Evolutionary conservation across 371 early-diverging fungal species (phyloP).

Genomic region (Lichtheimia ornata): DNA sequence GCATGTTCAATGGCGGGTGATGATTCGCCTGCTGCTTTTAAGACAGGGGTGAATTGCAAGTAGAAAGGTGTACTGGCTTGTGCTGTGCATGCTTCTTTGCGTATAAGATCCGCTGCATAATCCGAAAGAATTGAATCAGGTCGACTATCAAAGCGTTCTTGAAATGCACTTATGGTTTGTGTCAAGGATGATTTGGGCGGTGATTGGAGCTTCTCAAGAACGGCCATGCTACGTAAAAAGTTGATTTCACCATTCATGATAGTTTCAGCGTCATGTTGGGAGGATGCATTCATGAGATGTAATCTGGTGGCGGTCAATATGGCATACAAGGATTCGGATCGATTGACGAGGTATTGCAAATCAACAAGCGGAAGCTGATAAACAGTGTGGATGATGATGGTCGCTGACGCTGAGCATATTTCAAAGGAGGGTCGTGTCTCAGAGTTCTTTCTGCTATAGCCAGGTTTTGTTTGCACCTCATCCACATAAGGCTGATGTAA

Average conservation of each 20-base stretch:
- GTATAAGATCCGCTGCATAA: conserved; percentile 1
- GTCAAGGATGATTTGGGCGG: not conserved
- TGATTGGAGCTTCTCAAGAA: not conserved
- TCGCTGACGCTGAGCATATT: conserved; percentile 40
- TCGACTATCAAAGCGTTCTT: not conserved
- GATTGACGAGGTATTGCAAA: conserved; percentile 35
- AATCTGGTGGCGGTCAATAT: conserved; percentile 41
- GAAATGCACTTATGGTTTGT: not conserved
- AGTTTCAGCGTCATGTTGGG: conserved; percentile 18
- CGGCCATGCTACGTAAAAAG: conserved; percentile 14
- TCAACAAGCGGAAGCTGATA: conserved; percentile 20
- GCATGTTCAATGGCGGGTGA: not conserved
- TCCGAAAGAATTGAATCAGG: conserved; percentile 5
- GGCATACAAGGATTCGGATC: conserved; percentile 37
- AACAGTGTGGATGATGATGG: conserved; percentile 36
- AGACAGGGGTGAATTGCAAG: not conserved
- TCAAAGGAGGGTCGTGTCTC: conserved; percentile 33
- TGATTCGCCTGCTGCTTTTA: not conserved
- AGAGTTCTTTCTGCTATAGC: conserved; percentile 9
- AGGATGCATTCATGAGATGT: conserved; percentile 43
- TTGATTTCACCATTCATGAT: conserved; percentile 24
- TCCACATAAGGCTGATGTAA: conserved; percentile 46
- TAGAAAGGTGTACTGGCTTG: not conserved
- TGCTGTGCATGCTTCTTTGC: not conserved
- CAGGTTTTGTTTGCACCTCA: conserved; percentile 15